Percentiles rank a stretch among this genome's conserved stretches.
These are phyloP conservation scores for Polytrichum commune DNA, from an alignment of 225 moss, liverwort and hornwort species.

Conservation along the genomic window DNA sequence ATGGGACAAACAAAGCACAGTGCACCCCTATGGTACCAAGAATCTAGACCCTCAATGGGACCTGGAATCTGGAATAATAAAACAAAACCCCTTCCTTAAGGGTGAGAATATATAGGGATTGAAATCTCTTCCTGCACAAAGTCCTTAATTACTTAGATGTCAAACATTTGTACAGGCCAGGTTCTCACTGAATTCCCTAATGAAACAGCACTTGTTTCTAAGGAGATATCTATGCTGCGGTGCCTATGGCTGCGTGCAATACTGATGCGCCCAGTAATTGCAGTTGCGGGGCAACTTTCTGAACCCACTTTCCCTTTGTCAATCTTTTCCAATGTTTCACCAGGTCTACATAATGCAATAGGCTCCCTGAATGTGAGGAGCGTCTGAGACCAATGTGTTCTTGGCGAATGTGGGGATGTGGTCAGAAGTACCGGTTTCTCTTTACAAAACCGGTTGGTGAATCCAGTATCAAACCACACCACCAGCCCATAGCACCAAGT, in stretches of 20 bases:
- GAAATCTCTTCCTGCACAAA: no score
- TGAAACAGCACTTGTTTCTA: constrained; percentile 59
- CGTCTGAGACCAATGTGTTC: constrained; percentile 93
- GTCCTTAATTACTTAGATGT: constrained; percentile 34
- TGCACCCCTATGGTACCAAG: no score
- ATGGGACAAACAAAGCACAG: no score
- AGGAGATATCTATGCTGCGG: constrained; percentile 84
- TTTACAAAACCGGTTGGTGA: constrained; percentile 79
- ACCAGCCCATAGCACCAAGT: constrained; percentile 84
- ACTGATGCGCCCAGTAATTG: constrained; percentile 72
- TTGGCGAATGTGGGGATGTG: constrained; percentile 71
- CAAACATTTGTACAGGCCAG: constrained; percentile 91
- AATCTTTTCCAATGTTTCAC: constrained; percentile 17
- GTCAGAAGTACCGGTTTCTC: constrained; percentile 68
- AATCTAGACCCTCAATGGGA: no score
- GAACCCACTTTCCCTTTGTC: constrained; percentile 52
- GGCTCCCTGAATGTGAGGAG: constrained; percentile 84
- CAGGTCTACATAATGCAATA: constrained; percentile 46
- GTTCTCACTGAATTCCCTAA: constrained; percentile 44
- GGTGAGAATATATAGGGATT: no score
- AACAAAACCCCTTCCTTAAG: no score
- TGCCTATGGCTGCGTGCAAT: constrained; percentile 79
- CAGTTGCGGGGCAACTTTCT: constrained; percentile 52
- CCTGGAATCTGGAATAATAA: no score
- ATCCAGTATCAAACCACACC: constrained; percentile 89